phyloP scores from a whole-genome alignment of 371 early-diverging fungal genomes.

The Apophysomyces elegans region DNA sequence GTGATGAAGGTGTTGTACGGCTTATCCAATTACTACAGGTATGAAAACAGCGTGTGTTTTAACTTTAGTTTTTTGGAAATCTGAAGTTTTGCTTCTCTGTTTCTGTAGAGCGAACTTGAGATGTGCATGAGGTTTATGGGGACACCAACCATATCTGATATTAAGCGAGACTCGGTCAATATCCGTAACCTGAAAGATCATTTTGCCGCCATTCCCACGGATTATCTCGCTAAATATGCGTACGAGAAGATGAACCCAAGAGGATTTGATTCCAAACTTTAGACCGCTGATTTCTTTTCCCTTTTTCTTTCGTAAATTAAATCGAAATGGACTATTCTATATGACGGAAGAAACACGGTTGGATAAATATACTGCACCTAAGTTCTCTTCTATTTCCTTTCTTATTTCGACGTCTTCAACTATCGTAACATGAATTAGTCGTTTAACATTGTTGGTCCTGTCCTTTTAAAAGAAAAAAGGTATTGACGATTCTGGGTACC shows the following conservation, averaged over 20 bases:
- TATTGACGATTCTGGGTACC: conserved; percentile 26
- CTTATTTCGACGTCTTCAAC: neutral
- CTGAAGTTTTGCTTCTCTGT: too few species aligned
- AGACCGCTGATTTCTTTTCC: neutral
- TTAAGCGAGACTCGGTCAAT: conserved; percentile 63
- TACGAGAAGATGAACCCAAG: conserved; percentile 52
- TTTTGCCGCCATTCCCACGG: conserved; percentile 44
- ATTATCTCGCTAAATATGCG: conserved; percentile 39
- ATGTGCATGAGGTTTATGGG: conserved; percentile 82
- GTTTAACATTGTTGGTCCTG: neutral
- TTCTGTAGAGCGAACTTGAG: conserved; percentile 57
- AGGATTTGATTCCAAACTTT: conserved; percentile 17
- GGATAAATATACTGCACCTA: too few species aligned
- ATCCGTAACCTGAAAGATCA: conserved; percentile 55
- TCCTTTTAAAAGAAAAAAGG: too few species aligned
- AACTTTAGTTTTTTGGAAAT: too few species aligned
- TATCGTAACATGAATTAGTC: neutral
- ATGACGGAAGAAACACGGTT: too few species aligned
- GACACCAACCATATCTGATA: conserved; percentile 59
- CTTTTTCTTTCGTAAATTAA: neutral
- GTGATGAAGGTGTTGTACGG: conserved; percentile 78
- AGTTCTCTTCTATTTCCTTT: too few species aligned
- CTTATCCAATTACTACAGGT: conserved; percentile 67
- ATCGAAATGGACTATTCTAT: too few species aligned
- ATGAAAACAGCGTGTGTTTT: neutral